Conservation (phyloP, 2,329 filamentous ascomycete genomes). For the Aaosphaeria arxii region DNA sequence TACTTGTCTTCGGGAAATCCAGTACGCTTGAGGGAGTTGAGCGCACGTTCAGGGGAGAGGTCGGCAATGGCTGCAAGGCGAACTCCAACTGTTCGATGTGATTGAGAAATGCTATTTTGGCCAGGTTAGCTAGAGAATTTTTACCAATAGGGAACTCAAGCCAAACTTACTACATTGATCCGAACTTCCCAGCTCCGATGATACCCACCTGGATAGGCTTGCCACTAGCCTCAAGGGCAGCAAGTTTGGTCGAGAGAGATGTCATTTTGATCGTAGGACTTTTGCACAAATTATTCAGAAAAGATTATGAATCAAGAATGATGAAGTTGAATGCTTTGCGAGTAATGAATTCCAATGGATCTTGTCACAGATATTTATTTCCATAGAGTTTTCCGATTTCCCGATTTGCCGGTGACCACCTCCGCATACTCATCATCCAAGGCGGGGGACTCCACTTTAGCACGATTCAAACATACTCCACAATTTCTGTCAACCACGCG, state of each 20-base stretch:
- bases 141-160: too few species aligned
- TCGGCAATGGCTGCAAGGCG: conserved; percentile 46
- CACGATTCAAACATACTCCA: too few species aligned
- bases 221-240: conserved; percentile 8
- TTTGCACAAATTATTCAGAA: not conserved
- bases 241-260: conserved; percentile 12
- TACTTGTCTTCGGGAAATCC: conserved; percentile 41
- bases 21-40: conserved; percentile 41
- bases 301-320: not conserved
- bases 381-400: not conserved
- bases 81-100: conserved; percentile 42
- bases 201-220: conserved; percentile 36
- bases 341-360: not conserved
- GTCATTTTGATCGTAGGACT: conserved; percentile 6
- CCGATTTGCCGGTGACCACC: conserved; percentile 1
- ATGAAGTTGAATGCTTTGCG: not conserved
- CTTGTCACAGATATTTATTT: not conserved
- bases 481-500: too few species aligned
- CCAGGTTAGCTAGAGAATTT: not conserved
- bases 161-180: conserved; percentile 42
- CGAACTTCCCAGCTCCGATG: conserved; percentile 48
- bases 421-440: too few species aligned
- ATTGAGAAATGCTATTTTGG: conserved; percentile 40
- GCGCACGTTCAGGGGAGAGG: conserved; percentile 40
- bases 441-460: too few species aligned